Evolutionary conservation across 164 flowering plant genomes (phyloP).

Genomic region (Liquidambar formosana): DNA sequence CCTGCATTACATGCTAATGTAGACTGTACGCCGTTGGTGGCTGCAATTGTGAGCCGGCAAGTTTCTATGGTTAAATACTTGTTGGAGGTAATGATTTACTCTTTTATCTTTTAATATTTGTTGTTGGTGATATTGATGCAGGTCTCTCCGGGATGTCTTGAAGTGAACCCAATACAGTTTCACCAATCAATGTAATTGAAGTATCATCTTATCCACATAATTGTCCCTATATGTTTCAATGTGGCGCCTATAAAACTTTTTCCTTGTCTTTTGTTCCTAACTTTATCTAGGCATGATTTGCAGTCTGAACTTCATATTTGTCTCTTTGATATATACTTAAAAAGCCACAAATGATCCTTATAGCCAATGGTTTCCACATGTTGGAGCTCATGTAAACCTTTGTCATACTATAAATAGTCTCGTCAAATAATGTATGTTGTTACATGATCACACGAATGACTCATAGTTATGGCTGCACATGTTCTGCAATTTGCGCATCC

Average conservation of each 20-base stretch:
- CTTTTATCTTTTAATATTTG: neutral
- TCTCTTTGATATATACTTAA: neutral
- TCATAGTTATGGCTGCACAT: neutral
- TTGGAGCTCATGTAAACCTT: neutral
- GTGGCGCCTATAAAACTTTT: neutral
- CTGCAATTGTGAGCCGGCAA: slow-evolving; percentile 18
- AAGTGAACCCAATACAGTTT: neutral
- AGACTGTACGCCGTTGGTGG: slow-evolving; percentile 12
- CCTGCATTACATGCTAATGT: slow-evolving; percentile 17
- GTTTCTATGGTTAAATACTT: slow-evolving; percentile 5
- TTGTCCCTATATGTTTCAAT: neutral
- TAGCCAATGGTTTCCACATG: neutral
- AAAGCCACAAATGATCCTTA: neutral
- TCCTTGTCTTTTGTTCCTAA: neutral
- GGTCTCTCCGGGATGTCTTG: neutral
- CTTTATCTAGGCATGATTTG: neutral
- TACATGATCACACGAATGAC: neutral
- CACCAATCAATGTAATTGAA: neutral
- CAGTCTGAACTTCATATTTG: neutral
- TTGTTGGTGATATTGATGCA: neutral
- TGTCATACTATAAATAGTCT: neutral
- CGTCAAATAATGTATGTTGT: neutral
- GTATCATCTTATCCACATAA: neutral
- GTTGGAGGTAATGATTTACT: slow-evolving; percentile 11
- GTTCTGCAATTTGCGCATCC: neutral